Base-by-base conservation (phyloP, 2,329 filamentous ascomycete species). In the Cordyceps pruinosa region DNA sequence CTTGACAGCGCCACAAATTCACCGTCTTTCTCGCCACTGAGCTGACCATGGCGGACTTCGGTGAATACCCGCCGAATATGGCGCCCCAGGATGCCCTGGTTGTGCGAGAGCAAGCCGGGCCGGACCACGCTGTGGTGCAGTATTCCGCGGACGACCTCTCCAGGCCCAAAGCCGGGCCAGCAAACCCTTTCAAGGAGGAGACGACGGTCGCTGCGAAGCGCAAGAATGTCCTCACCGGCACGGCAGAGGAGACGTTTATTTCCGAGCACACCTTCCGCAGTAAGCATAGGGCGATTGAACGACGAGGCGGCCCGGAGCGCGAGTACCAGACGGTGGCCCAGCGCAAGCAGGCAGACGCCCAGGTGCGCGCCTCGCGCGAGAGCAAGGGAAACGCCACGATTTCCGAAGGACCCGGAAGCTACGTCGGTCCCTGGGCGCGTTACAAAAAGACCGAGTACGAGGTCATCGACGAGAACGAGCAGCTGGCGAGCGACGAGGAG, bases 231-330 rank as follows among this genome's bases (percentile, higher is more conserved):
- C 79, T 89, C 12, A 97, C 94, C 0, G 94, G 94, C 12, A 87
- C 83, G 65, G 94, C 94, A 2, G 83, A 94, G 64, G 93, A 99
- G 72, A 91, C 89, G 0, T 89, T 84, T 64, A 84, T 99, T 62
- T 96, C 90, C 70, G 94, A 97, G 67, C 84, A 93, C 61, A 91
- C 89, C 1, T 99, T 99, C 70, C 85, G 90, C 64, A 84, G 83
- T 66, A 91, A 94, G 62, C 92, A 97, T 69, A 87, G 90, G 58
- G 91, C 90, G 2, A 82, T 94, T 59, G 87, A 93, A 69, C 81
- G 87, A 61, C 83, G 66, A 69, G 86, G 73, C 62, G 81, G 83
- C 61, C 72, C 81, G 0, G 77, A 79, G 63, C 72, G 80, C 56
- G 81, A 86, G 64, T 77, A 78, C 60, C 77, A 82, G 64, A 79